Conservation (phyloP, 768 basidiomycete genomes). For the Suillus lakei region DNA sequence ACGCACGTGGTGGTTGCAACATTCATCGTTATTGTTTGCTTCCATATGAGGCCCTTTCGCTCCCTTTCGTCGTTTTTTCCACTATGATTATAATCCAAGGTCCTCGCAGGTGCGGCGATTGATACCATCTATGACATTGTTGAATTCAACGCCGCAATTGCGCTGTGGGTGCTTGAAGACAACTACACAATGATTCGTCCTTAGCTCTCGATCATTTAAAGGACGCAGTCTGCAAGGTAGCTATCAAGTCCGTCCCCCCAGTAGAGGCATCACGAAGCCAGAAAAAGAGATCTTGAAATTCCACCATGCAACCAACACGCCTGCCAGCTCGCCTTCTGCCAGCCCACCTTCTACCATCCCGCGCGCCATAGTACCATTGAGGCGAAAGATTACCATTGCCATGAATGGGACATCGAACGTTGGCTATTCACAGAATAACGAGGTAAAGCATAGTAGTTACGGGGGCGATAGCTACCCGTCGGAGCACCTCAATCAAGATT, state of each 20-base stretch:
- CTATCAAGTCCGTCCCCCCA: background rate
- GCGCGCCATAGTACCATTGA: background rate
- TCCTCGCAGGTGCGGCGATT: background rate
- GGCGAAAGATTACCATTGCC: background rate
- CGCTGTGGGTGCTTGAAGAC: background rate
- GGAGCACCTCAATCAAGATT: background rate
- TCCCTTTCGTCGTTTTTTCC: background rate
- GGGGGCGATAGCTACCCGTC: background rate
- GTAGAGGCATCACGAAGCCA: background rate
- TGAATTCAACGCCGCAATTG: background rate
- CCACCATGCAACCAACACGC: background rate
- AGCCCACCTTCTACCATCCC: too few relatives aligned
- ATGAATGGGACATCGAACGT: background rate
- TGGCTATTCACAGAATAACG: background rate
- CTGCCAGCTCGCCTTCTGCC: background rate
- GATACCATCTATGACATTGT: background rate
- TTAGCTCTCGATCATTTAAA: background rate
- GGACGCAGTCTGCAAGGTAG: background rate
- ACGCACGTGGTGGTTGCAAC: background rate
- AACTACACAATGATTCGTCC: background rate
- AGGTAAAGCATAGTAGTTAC: background rate
- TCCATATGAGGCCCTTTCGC: too few relatives aligned
- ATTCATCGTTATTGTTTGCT: background rate
- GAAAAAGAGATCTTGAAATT: background rate
- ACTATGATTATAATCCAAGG: background rate